Conservation (phyloP, 176 grass and related monocot species). For the bread wheat (Triticum aestivum) region IWGSC_CS_RefSeq_v2.1 NC_057799.1:7291860-7292359, state of each 20-base stretch:
- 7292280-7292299: constrained; percentile 82
- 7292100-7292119: too few relatives aligned
- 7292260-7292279: constrained; percentile 62
- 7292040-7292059: too few relatives aligned
- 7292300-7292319: constrained; percentile 76
- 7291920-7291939: too few relatives aligned
- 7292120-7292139: not conserved
- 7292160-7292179: constrained; percentile 98
- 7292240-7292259: constrained; percentile 66
- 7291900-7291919: not conserved
- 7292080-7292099: too few relatives aligned
- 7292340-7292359: constrained; percentile 97
- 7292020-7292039: too few relatives aligned
- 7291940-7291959: too few relatives aligned
- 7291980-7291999: too few relatives aligned
- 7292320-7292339: constrained; percentile 83
- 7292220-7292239: constrained; percentile 89
- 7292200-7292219: constrained; percentile 67
- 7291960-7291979: too few relatives aligned
- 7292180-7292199: constrained; percentile 57
- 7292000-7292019: too few relatives aligned
- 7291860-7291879: not conserved
- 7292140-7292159: constrained; percentile 58
- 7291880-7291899: constrained; percentile 7
- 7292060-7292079: too few relatives aligned